Percentiles rank a stretch among this genome's conserved stretches.
Evolutionary conservation across 2,329 filamentous ascomycete genomes (phyloP).

Genomic region (Claviceps digitariae): DNA sequence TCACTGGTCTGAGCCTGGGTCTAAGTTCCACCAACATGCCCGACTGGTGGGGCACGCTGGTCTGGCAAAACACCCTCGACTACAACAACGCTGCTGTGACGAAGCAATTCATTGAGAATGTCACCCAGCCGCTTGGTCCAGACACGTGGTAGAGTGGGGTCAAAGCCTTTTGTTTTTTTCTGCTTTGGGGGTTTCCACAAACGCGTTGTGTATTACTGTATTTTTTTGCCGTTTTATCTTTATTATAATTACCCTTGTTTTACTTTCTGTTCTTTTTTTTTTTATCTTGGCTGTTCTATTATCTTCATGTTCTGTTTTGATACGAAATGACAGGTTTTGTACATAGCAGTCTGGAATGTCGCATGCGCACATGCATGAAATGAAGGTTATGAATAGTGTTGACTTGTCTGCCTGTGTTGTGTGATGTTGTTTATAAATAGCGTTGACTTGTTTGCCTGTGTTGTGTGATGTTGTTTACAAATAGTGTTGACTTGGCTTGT

Average conservation of each 20-base stretch:
- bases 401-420: too few relatives aligned
- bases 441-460: too few relatives aligned
- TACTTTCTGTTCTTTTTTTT: neutral
- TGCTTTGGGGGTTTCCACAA: neutral
- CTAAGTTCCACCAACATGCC: slow-evolving; percentile 31
- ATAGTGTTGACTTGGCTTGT: too few relatives aligned
- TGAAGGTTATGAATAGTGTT: too few relatives aligned
- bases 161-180: neutral
- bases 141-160: slow-evolving; percentile 10
- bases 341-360: neutral
- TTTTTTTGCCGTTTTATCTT: too few relatives aligned
- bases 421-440: too few relatives aligned
- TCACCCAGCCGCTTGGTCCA: slow-evolving; percentile 16
- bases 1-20: slow-evolving; percentile 34
- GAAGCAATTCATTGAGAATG: slow-evolving; percentile 14
- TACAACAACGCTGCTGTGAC: slow-evolving; percentile 14
- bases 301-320: neutral
- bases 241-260: too few relatives aligned
- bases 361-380: too few relatives aligned
- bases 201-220: too few relatives aligned
- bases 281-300: too few relatives aligned
- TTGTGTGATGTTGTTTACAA: too few relatives aligned
- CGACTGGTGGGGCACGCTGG: slow-evolving; percentile 32
- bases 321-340: neutral
- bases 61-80: slow-evolving; percentile 19